Base-by-base conservation (phyloP, 805 yeast genomes). In the Candida namnaoensis region DNA sequence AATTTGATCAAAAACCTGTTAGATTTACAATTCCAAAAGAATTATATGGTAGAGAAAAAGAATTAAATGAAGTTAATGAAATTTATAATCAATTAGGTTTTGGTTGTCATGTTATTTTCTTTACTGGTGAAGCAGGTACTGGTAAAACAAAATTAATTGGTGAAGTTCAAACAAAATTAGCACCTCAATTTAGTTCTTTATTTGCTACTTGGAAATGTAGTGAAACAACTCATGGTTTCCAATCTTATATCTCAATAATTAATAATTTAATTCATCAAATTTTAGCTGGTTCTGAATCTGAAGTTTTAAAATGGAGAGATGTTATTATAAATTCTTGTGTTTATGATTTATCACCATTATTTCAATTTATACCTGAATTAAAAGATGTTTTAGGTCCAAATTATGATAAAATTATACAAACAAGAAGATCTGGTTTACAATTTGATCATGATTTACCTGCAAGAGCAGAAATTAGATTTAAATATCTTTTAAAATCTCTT, bases 141-240 rank as follows among this genome's bases (percentile, higher is more conserved):
- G 80, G 80, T 1, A 72, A 72, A 49, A 58, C 74, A 1, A 54
- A 69, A 5, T 43, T 73, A 7, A 50, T 74, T 6, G 56, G 56
- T 27, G 73, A 68, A 27, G 45, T 72, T 36, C 63, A 60, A 40
- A 55, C 62, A 6, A 50, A 51, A 3, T 60, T 71, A 5, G 47
- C 64, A 10, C 49, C 64, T 1, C 54, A 56, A 30, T 59, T 60
- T 38, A 43, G 50, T 5, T 52, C 47, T 41, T 19, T 19, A 19
- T 58, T 57, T 45, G 58, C 60, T 5, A 42, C 49, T 37, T 47
- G 59, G 61, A 45, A 57, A 48, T 51, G 60, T 44, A 45, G 56
- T 45, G 36, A 56, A 36, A 50, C 58, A 25, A 61, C 60, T 2
- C 52, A 71, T 2, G 63, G 65, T 3, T 66, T 69, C 41, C 56